Evolutionary conservation across 2,329 filamentous ascomycete species (phyloP).

Genomic region (Nemania serpens): DNA sequence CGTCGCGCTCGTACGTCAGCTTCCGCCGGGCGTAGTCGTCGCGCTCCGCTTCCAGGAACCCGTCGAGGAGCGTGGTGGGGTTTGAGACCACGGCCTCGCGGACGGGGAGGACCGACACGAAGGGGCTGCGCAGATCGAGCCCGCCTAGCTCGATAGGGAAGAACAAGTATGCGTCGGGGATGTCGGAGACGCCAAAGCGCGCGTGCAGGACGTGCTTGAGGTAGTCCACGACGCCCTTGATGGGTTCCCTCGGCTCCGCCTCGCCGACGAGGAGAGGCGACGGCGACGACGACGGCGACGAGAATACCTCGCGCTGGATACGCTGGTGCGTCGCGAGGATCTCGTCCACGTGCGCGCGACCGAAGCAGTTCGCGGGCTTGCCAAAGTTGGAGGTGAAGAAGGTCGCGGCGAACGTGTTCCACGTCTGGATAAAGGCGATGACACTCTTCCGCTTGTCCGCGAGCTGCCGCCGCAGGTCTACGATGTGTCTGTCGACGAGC

Average conservation of each 20-base stretch:
- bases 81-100: slow-evolving; percentile 41
- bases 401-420: slow-evolving; percentile 57
- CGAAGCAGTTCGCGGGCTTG: slow-evolving; percentile 56
- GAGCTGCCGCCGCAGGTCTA: slow-evolving; percentile 63
- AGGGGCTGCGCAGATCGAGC: slow-evolving; percentile 52
- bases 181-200: slow-evolving; percentile 53
- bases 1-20: slow-evolving; percentile 42
- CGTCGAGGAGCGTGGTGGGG: slow-evolving; percentile 36
- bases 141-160: slow-evolving; percentile 53
- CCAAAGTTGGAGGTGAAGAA: slow-evolving; percentile 61
- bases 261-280: slow-evolving; percentile 26
- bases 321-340: slow-evolving; percentile 56
- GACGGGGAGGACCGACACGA: slow-evolving; percentile 49
- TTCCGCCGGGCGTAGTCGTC: slow-evolving; percentile 43
- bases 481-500: slow-evolving; percentile 63
- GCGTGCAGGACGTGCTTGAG: slow-evolving; percentile 56
- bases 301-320: slow-evolving; percentile 55
- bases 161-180: slow-evolving; percentile 53
- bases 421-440: slow-evolving; percentile 52
- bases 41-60: slow-evolving; percentile 43
- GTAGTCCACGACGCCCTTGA: slow-evolving; percentile 56
- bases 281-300: slow-evolving; percentile 35
- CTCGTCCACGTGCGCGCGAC: slow-evolving; percentile 55
- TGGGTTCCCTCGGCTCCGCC: slow-evolving; percentile 22
- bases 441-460: slow-evolving; percentile 55